These are phyloP conservation scores for Beauveria caledonica DNA, from an alignment of 2,329 filamentous ascomycete genomes.

Conservation along the genomic window DNA sequence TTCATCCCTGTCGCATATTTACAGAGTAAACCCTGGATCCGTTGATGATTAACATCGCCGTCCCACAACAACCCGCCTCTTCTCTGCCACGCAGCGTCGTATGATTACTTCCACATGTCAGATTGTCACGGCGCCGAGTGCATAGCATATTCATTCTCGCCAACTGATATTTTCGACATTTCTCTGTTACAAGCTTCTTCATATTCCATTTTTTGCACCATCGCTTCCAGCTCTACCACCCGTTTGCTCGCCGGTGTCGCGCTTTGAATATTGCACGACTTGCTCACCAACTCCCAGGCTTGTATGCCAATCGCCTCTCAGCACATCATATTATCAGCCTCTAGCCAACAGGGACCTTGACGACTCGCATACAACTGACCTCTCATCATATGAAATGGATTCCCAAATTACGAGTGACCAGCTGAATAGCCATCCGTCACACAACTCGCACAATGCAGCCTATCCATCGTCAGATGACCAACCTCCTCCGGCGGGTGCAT, in stretches of 20 bases:
- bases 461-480: slow-evolving; percentile 3
- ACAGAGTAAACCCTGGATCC: background rate
- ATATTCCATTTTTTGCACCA: background rate
- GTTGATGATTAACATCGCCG: background rate
- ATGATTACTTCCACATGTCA: slow-evolving; percentile 8
- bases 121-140: background rate
- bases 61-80: background rate
- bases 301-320: no score
- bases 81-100: slow-evolving; percentile 1
- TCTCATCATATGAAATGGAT: slow-evolving; percentile 4
- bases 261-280: no score
- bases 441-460: slow-evolving; percentile 3
- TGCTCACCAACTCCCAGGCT: no score
- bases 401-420: slow-evolving; percentile 4
- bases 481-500: background rate
- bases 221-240: background rate
- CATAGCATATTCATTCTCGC: background rate
- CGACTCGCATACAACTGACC: background rate
- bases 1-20: no score
- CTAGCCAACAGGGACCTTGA: background rate
- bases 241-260: no score
- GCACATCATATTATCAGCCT: background rate
- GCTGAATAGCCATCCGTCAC: slow-evolving; percentile 4
- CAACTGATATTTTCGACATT: background rate
- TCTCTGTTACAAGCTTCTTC: background rate